phyloP scores from a whole-genome alignment of 1,284 basidiomycete genomes.

The Ceratobasidium sp. region DNA sequence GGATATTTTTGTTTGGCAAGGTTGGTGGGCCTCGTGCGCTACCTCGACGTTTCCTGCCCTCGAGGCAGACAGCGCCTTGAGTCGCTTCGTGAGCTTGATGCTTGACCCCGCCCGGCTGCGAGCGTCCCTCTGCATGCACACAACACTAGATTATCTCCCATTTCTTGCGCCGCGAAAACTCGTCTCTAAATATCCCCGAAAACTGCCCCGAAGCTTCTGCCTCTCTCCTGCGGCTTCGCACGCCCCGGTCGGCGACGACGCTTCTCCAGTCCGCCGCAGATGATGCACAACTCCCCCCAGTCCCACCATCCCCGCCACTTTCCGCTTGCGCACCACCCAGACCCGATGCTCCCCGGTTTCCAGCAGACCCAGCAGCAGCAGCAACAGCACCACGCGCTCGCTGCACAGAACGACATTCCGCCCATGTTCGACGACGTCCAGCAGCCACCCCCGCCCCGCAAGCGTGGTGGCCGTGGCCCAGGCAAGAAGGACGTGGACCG shows the following conservation, averaged over 20 bases:
- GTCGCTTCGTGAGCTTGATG: constrained; percentile 26
- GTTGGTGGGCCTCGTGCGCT: constrained; percentile 24
- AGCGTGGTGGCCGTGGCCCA: constrained; percentile 49
- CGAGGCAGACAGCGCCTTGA: constrained; percentile 38
- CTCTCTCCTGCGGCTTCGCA: constrained; percentile 40
- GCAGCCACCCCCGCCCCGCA: constrained; percentile 18
- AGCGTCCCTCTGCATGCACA: constrained; percentile 22
- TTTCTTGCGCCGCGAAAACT: not conserved
- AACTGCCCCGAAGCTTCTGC: constrained; percentile 5
- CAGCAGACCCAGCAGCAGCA: constrained; percentile 25
- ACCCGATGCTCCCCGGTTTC: constrained; percentile 35
- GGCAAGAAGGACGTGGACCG: constrained; percentile 50
- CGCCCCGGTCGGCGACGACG: constrained; percentile 40
- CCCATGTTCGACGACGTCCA: constrained; percentile 26
- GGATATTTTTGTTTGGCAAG: constrained; percentile 61
- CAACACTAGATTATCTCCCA: constrained; percentile 7
- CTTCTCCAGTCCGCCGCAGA: constrained; percentile 41
- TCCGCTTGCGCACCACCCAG: constrained; percentile 9
- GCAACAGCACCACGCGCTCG: constrained; percentile 9
- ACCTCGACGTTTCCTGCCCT: constrained; percentile 31
- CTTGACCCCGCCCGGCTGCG: constrained; percentile 19
- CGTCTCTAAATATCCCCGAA: not conserved
- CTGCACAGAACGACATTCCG: constrained; percentile 4
- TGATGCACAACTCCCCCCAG: constrained; percentile 43
- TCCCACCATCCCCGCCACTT: constrained; percentile 36